Evolutionary conservation across 148 eudicot genomes (phyloP), one percentile per base, ranked within the genome.

Genomic region (Vaccinium macrocarpon): DNA sequence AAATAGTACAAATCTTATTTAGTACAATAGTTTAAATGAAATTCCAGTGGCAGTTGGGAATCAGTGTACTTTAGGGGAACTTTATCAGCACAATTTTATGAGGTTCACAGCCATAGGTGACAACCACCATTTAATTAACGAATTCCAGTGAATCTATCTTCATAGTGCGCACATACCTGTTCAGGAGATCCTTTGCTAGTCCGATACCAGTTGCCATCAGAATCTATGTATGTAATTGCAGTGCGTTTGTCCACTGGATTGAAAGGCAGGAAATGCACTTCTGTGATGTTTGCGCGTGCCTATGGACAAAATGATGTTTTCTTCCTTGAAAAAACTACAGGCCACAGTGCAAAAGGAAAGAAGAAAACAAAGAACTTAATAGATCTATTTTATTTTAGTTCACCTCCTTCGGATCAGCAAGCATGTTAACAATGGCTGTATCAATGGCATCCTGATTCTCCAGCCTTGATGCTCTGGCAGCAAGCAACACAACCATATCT

Each of bases 381-480:
- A 55, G 7, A 19, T n/a, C 11, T 62, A 81, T 64, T 48, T 82
- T 68, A 80, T 10, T 25, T 49, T 85, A 32, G 71, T 83, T 50
- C 83, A 93, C 97, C 92, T 93, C 95, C 90, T 85, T 93, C 38
- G 95, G 95, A 90, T 93, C 97, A 86, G 88, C 85, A 76, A 92
- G 95, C 97, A 92, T 93, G 84, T 87, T 90, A 71, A 89, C 86
- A 38, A 92, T 91, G 76, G 95, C 93, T 85, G 93, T 86, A 85
- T 93, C 97, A 87, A 93, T 93, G 38, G 97, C 97, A 86, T 93
- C 97, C 86, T 93, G 97, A 85, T 93, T 93, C 87, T 93, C 97
- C 80, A 90, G 85, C 88, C 97, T 90, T 70, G 97, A 88, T 82
- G 97, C 93, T 88, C 97, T 91, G 49, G 97, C 97, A 81, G 97